Evolutionary conservation across 2,329 filamentous ascomycete species (phyloP), one percentile per base, ranked within the genome.

Genomic region (Cladophialophora psammophila): DNA sequence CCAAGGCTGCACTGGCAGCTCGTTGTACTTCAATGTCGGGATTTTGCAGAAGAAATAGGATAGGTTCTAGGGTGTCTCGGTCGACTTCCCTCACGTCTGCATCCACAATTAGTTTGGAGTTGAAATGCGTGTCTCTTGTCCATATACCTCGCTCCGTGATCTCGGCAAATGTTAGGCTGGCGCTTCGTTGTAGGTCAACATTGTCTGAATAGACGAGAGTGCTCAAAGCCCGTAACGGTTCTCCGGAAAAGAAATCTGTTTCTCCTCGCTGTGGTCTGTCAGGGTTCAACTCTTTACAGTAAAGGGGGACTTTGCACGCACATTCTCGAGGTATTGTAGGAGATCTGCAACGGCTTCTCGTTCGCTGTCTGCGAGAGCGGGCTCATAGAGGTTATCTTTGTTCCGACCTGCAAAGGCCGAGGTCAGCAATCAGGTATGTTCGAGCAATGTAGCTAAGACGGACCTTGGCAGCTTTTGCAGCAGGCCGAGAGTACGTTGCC

Each of bases 151-250:
- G 84, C 81, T 99, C 95, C 45, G 95, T 99, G 73, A 99, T 99
- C 80, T 99, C 95, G 68, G 95, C 95, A 85, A 99, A 99, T 2
- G 95, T 99, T 79, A 99, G 87, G 79, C 94, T 98, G 61, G 95
- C 95, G 82, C 95, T 98, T 72, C 95, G 88, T 82, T 99, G 95
- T 61, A 99, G 86, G 79, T 99, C 95, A 78, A 99, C 94, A 82
- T 99, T 99, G 80, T 98, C 94, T 65, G 95, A 99, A 79, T 97
- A 99, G 65, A 99, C 95, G 32, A 99, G 87, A 12, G 94, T 99
- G 80, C 93, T 97, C 65, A 99, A 84, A 54, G 95, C 94, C 80
- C 91, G 91, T 65, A 99, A 88, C 54, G 95, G 95, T 77, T 97
- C 94, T 80, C 95, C 95, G 42, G 92, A 90, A 82, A 99, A 99